Percentiles rank a stretch among this genome's conserved stretches.
These are phyloP conservation scores for Polygonum aviculare DNA, from an alignment of 148 eudicot species.

Conservation along the genomic window DNA sequence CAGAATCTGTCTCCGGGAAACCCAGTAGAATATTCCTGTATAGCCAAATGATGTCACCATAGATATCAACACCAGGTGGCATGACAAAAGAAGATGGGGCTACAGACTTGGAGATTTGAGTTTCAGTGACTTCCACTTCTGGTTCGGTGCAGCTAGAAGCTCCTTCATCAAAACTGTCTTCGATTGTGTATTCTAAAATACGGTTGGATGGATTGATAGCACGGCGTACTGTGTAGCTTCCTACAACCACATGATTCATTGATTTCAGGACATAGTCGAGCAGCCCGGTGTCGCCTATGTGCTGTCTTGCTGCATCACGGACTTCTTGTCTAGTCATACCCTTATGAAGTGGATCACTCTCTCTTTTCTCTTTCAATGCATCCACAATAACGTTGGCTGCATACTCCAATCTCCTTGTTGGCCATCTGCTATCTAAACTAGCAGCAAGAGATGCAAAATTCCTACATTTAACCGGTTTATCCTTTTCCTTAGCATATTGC, in stretches of 20 bases:
- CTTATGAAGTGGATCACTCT: constrained; percentile 8
- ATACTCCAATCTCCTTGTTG: constrained; percentile 55
- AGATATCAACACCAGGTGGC: constrained; percentile 30
- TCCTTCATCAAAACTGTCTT: constrained; percentile 22
- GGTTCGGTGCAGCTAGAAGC: neutral
- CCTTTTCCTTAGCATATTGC: constrained; percentile 22
- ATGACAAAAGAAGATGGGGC: neutral
- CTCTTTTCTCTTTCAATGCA: constrained; percentile 53
- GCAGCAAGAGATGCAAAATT: constrained; percentile 52
- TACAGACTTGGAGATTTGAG: neutral
- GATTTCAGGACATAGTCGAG: constrained; percentile 85
- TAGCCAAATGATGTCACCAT: constrained; percentile 34
- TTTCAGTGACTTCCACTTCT: constrained; percentile 13
- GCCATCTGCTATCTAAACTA: constrained; percentile 72
- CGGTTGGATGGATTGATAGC: constrained; percentile 37
- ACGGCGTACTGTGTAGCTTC: constrained; percentile 44
- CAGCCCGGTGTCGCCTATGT: constrained; percentile 84
- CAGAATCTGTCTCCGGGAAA: constrained; percentile 25
- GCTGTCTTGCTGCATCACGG: constrained; percentile 72
- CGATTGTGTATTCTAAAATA: constrained; percentile 48
- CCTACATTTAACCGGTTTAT: constrained; percentile 24
- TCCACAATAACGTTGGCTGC: constrained; percentile 68
- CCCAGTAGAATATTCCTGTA: constrained; percentile 33
- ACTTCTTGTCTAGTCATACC: constrained; percentile 89
- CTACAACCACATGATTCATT: constrained; percentile 65